Conservation (phyloP, 163 green algal genomes). For the Botryococcus braunii region DNA sequence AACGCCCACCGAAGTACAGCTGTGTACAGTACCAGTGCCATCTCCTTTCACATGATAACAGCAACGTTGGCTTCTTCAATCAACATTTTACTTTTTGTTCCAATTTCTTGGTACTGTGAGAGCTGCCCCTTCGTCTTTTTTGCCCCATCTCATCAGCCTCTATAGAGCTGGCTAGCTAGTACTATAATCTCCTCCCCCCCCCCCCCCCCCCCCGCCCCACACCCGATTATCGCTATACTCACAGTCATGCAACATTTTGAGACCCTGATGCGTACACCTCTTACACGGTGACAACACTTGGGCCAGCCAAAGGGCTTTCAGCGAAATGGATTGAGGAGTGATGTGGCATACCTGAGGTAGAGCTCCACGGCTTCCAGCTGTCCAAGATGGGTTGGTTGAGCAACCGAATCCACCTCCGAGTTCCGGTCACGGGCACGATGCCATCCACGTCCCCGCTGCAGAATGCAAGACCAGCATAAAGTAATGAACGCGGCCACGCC, state of each 20-base stretch:
- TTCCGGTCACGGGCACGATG: conserved; percentile 38
- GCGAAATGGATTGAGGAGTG: not conserved
- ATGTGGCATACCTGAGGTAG: conserved; percentile 36
- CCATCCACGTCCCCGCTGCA: conserved; percentile 44
- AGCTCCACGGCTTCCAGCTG: conserved; percentile 56
- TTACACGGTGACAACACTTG: not conserved
- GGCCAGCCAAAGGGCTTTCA: not conserved
- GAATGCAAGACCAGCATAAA: too few relatives aligned
- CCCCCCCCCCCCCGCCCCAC: not conserved
- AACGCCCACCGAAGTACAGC: too few relatives aligned
- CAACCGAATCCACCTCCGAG: conserved; percentile 48
- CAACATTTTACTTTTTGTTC: too few relatives aligned
- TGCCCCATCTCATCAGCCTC: too few relatives aligned
- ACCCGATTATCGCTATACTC: not conserved
- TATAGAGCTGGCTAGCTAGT: too few relatives aligned
- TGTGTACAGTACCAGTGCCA: too few relatives aligned
- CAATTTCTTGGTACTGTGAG: too few relatives aligned
- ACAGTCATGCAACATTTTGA: not conserved
- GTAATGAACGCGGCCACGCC: too few relatives aligned
- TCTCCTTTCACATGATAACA: too few relatives aligned
- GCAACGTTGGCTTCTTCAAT: too few relatives aligned
- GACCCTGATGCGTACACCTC: not conserved
- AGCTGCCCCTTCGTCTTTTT: too few relatives aligned
- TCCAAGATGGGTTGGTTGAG: conserved; percentile 41
- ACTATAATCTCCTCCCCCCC: too few relatives aligned